These are phyloP conservation scores for Lathyrus oleraceus DNA, from an alignment of 306 rosid genomes.

Conservation along the genomic window DNA sequence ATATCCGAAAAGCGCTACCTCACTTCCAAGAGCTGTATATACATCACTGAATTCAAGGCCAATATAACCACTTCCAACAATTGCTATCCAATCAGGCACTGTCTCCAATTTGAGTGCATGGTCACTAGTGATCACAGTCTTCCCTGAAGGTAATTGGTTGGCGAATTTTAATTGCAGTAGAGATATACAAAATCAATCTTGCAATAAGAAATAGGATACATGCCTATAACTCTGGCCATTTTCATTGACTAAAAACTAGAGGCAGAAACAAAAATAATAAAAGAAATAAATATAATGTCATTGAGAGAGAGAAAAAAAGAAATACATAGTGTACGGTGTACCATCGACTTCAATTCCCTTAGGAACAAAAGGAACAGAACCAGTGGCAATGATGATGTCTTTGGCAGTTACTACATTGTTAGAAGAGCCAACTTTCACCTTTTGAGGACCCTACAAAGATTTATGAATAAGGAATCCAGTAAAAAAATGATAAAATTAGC, in stretches of 20 bases:
- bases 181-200: conserved; percentile 25
- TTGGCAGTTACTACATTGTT: conserved; percentile 74
- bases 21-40: conserved; percentile 98
- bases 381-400: conserved; percentile 92
- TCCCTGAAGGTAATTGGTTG: conserved; percentile 65
- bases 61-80: conserved; percentile 97
- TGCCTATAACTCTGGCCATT: neutral
- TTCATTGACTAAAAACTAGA: neutral
- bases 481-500: conserved; percentile 24
- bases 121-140: conserved; percentile 96
- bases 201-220: conserved; percentile 18
- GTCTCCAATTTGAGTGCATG: conserved; percentile 95
- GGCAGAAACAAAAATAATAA: neutral
- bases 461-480: conserved; percentile 1
- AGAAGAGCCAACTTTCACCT: conserved; percentile 83
- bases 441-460: conserved; percentile 77
- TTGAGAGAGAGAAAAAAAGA: conserved; percentile 14
- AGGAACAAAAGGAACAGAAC: conserved; percentile 96
- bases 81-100: conserved; percentile 98
- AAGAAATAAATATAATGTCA: neutral
- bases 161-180: neutral
- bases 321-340: conserved; percentile 30
- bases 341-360: conserved; percentile 97
- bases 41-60: conserved; percentile 99
- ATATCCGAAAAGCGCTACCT: conserved; percentile 52